Evolutionary conservation across 2,329 filamentous ascomycete genomes (phyloP).

Genomic region (Talaromyces sp.): DNA sequence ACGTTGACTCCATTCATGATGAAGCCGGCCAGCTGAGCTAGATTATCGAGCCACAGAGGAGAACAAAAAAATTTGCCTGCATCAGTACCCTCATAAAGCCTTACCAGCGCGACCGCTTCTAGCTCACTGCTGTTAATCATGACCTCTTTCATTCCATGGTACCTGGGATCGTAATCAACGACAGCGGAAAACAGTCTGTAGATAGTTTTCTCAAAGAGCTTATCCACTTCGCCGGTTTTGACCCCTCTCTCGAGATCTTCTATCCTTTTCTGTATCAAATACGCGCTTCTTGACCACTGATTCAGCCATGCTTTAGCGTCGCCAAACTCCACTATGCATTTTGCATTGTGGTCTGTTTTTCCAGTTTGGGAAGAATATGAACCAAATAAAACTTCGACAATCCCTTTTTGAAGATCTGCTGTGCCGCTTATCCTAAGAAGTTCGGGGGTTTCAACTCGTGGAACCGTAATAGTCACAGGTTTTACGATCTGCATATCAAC

Average conservation of each 20-base stretch:
- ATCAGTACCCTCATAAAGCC: neutral
- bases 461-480: neutral
- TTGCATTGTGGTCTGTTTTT: neutral
- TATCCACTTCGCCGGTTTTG: neutral
- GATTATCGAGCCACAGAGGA: slow-evolving; percentile 36
- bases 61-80: neutral
- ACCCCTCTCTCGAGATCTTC: neutral
- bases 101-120: neutral
- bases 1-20: slow-evolving; percentile 36
- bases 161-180: slow-evolving; percentile 33
- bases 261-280: neutral
- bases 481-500: neutral
- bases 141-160: slow-evolving; percentile 35
- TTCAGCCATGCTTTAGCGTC: neutral
- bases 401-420: neutral
- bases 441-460: neutral
- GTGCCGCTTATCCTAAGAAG: neutral
- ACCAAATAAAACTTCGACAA: neutral
- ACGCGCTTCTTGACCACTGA: neutral
- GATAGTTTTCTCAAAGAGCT: neutral
- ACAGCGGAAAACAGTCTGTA: slow-evolving; percentile 35
- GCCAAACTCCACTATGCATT: neutral
- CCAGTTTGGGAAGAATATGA: neutral
- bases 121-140: slow-evolving; percentile 34
- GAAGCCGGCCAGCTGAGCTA: slow-evolving; percentile 37